Percentiles rank a stretch among this genome's conserved stretches.
These are phyloP conservation scores for Cyberlindnera amylophila DNA, from an alignment of 805 yeast genomes.

Conservation along the genomic window DNA sequence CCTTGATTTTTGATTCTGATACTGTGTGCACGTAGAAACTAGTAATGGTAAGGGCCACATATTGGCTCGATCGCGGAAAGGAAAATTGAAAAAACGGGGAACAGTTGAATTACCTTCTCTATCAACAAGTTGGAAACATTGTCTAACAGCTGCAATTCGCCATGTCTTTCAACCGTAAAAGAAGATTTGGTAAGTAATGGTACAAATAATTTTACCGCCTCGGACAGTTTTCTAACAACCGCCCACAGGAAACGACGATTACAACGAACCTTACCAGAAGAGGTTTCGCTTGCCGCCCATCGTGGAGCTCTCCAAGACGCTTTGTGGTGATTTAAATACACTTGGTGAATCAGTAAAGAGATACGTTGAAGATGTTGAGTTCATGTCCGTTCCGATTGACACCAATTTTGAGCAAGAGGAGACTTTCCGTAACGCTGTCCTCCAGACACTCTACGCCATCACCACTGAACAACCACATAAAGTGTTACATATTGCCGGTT, in stretches of 20 bases:
- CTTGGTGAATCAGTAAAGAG: conserved; percentile 50
- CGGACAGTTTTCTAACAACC: conserved; percentile 6
- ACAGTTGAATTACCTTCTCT: neutral
- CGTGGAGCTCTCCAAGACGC: conserved; percentile 42
- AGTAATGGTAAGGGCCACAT: neutral
- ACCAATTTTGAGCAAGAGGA: conserved; percentile 63
- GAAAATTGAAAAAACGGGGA: neutral
- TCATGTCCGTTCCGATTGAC: conserved; percentile 62
- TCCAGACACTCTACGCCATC: conserved; percentile 64
- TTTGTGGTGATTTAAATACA: conserved; percentile 49
- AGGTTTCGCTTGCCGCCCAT: conserved; percentile 39
- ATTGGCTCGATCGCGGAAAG: neutral
- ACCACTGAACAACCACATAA: conserved; percentile 90
- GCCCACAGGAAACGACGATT: conserved; percentile 22
- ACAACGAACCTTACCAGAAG: conserved; percentile 23
- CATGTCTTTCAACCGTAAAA: conserved; percentile 28
- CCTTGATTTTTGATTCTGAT: neutral
- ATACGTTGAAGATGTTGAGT: conserved; percentile 60
- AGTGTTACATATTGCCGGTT: conserved; percentile 62
- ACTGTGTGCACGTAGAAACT: neutral
- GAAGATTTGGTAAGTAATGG: conserved; percentile 25
- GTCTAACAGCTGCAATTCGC: neutral
- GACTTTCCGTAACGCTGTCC: conserved; percentile 52
- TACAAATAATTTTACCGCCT: neutral
- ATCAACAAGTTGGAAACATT: neutral